These are phyloP conservation scores for Alloteropsis angusta DNA, from an alignment of 202 grass and related monocot species.

Conservation along the genomic window DNA sequence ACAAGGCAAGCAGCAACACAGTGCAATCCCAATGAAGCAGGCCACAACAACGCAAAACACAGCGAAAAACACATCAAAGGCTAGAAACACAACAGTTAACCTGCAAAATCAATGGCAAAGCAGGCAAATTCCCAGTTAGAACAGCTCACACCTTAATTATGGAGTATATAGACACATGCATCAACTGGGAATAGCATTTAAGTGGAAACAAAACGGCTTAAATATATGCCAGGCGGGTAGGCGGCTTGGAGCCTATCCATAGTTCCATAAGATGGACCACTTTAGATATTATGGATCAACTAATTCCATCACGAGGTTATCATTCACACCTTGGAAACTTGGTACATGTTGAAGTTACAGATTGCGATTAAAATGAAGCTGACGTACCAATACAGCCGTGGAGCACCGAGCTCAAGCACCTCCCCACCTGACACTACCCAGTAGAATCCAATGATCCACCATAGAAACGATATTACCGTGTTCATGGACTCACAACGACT, in stretches of 20 bases:
- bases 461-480: conserved; percentile 71
- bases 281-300: neutral
- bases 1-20: conserved; percentile 96
- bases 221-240: neutral
- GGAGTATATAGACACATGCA: neutral
- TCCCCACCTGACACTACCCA: conserved; percentile 73
- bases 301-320: neutral
- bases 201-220: neutral
- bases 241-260: too few relatives aligned
- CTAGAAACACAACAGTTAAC: conserved; percentile 74
- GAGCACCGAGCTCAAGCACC: conserved; percentile 49
- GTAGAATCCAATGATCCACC: conserved; percentile 98
- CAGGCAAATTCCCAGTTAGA: neutral
- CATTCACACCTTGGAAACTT: neutral
- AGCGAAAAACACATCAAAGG: conserved; percentile 84
- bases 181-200: neutral
- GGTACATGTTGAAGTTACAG: neutral
- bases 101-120: conserved; percentile 35
- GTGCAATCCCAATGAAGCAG: conserved; percentile 82
- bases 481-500: conserved; percentile 81
- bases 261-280: neutral
- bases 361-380: neutral
- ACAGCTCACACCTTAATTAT: neutral
- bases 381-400: conserved; percentile 84
- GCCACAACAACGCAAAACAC: conserved; percentile 83